A percentile compares a stretch with the other conserved stretches of the same genome.
These are phyloP conservation scores for Sugiyamaella americana DNA, from an alignment of 805 yeast genomes.

Conservation along the genomic window DNA sequence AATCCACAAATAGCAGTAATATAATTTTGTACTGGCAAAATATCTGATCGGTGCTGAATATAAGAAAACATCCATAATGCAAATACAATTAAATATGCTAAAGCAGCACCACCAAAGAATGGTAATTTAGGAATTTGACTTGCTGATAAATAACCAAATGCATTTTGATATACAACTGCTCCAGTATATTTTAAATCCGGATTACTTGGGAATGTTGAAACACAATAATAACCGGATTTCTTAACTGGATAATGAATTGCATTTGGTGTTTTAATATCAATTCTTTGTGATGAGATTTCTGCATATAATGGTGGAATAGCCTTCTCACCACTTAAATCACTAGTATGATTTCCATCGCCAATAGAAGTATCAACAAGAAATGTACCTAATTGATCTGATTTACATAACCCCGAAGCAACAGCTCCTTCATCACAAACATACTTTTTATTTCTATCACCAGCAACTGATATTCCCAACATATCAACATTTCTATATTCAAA, in stretches of 20 bases:
- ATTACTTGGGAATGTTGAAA: slow-evolving; percentile 50
- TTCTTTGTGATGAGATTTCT: slow-evolving; percentile 49
- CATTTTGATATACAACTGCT: slow-evolving; percentile 77
- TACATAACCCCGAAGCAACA: slow-evolving; percentile 52
- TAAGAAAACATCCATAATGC: slow-evolving; percentile 82
- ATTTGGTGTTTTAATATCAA: slow-evolving; percentile 54
- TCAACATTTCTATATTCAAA: slow-evolving; percentile 79
- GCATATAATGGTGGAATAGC: slow-evolving; percentile 32
- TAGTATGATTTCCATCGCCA: slow-evolving; percentile 23
- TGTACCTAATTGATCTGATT: slow-evolving; percentile 46
- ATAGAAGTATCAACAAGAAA: slow-evolving; percentile 48
- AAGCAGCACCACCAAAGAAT: slow-evolving; percentile 77
- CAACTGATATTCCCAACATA: slow-evolving; percentile 51
- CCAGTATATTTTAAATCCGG: slow-evolving; percentile 47
- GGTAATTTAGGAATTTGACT: slow-evolving; percentile 88
- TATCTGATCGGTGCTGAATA: slow-evolving; percentile 77
- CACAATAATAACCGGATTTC: slow-evolving; percentile 88
- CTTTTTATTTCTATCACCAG: slow-evolving; percentile 30
- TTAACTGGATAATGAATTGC: slow-evolving; percentile 57
- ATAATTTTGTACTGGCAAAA: slow-evolving; percentile 85
- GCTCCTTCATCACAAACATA: slow-evolving; percentile 76
- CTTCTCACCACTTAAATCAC: background rate
- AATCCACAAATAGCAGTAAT: slow-evolving; percentile 79
- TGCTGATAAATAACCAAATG: slow-evolving; percentile 86
- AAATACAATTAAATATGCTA: slow-evolving; percentile 74